Base-by-base conservation (phyloP, 202 grass and related monocot genomes). In the Hordeum pubiflorum region DNA sequence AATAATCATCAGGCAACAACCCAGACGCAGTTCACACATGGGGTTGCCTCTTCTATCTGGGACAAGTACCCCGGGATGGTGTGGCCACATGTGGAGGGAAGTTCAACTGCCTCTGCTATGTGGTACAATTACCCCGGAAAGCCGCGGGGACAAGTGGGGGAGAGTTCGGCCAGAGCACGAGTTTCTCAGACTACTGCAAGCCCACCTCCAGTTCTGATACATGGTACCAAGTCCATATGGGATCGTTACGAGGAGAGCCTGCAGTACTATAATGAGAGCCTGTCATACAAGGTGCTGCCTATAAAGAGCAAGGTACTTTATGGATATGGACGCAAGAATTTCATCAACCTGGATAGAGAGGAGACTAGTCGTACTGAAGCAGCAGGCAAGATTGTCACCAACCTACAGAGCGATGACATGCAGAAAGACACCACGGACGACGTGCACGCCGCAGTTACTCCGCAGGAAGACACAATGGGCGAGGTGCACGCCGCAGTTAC, bases 81-180 rank as follows among this genome's bases (percentile, higher is more conserved):
- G 20, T 66, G 33, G 44, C 33, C 15, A 38, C 22, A 60, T 8
- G 1, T 54, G 38, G 58, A 75, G 61, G 65, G 56, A 62, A 71
- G 3, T 6, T 9, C 32, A 54, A 15, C 6, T 0, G 40, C 67
- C 38, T 68, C 77, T 75, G 14, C 44, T 50, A 6, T 80, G 23
- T 81, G 77, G 70, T 78, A 86, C 26, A 44, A 21, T 20, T 76
- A 76, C 21, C 50, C 17, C 6, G 50, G 20, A 74, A 79, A 60
- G 7, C 14, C 64, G 14, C 48, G 23, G 34, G 43, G 10, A 38
- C 22, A 60, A 8, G 2, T 61, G 38, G 64, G 69, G 61, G 37
- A 64, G 52, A 71, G 5, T 27, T 71, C 39, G 14, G 37, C 22
- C 67, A 1, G 41, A 46, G 39, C 39, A 71, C 22, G 14, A 46